These are phyloP conservation scores for Solanum megistacrolobum DNA, from an alignment of 257 asterid genomes.

Conservation along the genomic window DNA sequence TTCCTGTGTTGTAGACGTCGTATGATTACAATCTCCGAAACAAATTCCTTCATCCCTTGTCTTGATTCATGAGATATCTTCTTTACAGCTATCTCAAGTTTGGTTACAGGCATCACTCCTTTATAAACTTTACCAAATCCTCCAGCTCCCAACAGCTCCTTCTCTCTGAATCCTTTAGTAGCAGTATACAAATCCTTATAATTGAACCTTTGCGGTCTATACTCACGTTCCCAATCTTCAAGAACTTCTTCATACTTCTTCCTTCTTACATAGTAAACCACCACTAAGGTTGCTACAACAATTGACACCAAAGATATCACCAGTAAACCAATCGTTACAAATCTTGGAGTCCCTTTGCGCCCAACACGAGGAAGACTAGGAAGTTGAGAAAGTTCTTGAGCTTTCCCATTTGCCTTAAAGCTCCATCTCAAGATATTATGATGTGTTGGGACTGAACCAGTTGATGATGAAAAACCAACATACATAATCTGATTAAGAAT, in stretches of 20 bases:
- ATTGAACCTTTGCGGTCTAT: conserved; percentile 44
- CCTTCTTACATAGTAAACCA: conserved; percentile 17
- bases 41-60: not conserved
- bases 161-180: conserved; percentile 44
- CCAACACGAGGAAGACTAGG: conserved; percentile 47
- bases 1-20: no score
- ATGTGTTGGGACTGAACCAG: conserved; percentile 24
- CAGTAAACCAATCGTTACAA: conserved; percentile 32
- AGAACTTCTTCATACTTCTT: conserved; percentile 36
- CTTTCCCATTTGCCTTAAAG: conserved; percentile 23
- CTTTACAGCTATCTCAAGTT: conserved; percentile 41
- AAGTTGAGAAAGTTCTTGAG: conserved; percentile 31
- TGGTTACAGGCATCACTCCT: conserved; percentile 33
- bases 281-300: not conserved
- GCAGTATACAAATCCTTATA: conserved; percentile 52
- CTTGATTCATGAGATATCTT: conserved; percentile 12
- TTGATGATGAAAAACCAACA: conserved; percentile 54
- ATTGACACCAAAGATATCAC: not conserved
- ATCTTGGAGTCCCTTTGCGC: conserved; percentile 12
- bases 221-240: conserved; percentile 58
- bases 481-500: conserved; percentile 33
- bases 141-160: conserved; percentile 41
- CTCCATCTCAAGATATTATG: conserved; percentile 67
- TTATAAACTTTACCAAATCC: conserved; percentile 62
- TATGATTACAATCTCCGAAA: not conserved